Evolutionary conservation across 2,329 filamentous ascomycete species (phyloP), one percentile per base, ranked within the genome.

Genomic region (Endothia cerciana): DNA sequence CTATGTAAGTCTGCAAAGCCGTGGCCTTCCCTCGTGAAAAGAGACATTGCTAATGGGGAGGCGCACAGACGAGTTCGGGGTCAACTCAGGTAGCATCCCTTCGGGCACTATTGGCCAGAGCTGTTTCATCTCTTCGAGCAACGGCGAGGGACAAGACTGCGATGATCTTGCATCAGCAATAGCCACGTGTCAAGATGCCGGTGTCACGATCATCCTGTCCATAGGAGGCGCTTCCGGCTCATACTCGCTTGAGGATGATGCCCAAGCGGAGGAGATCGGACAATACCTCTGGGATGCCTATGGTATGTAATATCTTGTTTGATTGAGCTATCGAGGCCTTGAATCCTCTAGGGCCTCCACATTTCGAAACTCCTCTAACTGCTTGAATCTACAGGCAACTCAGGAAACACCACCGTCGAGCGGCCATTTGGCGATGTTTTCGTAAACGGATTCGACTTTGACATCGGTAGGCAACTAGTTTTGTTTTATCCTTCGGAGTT

Each of bases 391-490:
- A 30, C 15, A 63, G 61, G 61, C 38, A 78, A 78, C 22, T 72
- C 76, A 3, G 75, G 73, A 8, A 74, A 71, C 55, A 71, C 71
- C 2, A 71, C 70, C 2, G 72, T 73, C 19, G 71, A 72, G 59
- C 72, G 80, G 17, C 79, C 80, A 17, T 80, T 80, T 64, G 79
- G 79, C 43, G 72, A 74, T 51, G 77, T 76, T 7, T 73, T 80
- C 2, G 77, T 84, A n/a, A 79, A 84, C 64, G 77, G 80, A 22
- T 82, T 77, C 70, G 80, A 82, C 68, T 79, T 80, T 65, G 79
- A 81, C 56, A 76, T 80, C 38, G 57, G 57, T 59, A 7, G 28
- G 57, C 41, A n/a, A 1, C 36, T 41, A 28, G 10, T 25, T 22
- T 19, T 22, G 7, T 28, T 25, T 41, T 41, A 33, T 10, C 30